A percentile compares a stretch with the other conserved stretches of the same genome.
Conservation (phyloP, 1,139 yeast genomes). For the Debaryomyces singareniensis region DNA sequence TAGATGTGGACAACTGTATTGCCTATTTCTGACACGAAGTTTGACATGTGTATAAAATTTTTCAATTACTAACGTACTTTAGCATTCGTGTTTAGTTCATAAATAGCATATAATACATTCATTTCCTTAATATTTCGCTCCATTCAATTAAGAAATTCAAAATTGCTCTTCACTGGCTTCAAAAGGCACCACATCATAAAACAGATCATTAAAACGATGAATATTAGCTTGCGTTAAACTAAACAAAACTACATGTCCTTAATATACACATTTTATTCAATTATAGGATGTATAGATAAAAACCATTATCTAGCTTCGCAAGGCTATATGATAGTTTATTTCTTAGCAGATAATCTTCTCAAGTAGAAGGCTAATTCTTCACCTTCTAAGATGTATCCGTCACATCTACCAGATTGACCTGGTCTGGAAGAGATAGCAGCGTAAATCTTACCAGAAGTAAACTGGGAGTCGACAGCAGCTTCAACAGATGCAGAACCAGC, state of each 20-base stretch:
- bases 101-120: too few relatives aligned
- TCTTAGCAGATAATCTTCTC: slow-evolving; percentile 98
- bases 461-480: slow-evolving; percentile 88
- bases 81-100: too few relatives aligned
- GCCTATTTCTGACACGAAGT: slow-evolving; percentile 27
- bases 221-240: too few relatives aligned
- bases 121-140: too few relatives aligned
- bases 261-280: slow-evolving; percentile 11
- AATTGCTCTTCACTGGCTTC: too few relatives aligned
- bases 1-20: slow-evolving; percentile 31
- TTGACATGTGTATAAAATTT: too few relatives aligned
- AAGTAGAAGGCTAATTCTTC: slow-evolving; percentile 99
- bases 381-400: slow-evolving; percentile 99
- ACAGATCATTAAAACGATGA: not conserved
- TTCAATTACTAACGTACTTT: too few relatives aligned
- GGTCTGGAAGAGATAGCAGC: slow-evolving; percentile 99
- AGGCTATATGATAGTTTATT: slow-evolving; percentile 45
- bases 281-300: slow-evolving; percentile 7
- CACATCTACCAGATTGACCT: slow-evolving; percentile 99
- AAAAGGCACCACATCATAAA: too few relatives aligned
- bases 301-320: slow-evolving; percentile 4
- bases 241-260: not conserved
- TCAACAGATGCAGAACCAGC: slow-evolving; percentile 80
- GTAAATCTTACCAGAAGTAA: slow-evolving; percentile 97
- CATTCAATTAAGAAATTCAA: too few relatives aligned